Evolutionary conservation across 768 basidiomycete genomes (phyloP).

Genomic region (Rhodotorula paludigena): DNA sequence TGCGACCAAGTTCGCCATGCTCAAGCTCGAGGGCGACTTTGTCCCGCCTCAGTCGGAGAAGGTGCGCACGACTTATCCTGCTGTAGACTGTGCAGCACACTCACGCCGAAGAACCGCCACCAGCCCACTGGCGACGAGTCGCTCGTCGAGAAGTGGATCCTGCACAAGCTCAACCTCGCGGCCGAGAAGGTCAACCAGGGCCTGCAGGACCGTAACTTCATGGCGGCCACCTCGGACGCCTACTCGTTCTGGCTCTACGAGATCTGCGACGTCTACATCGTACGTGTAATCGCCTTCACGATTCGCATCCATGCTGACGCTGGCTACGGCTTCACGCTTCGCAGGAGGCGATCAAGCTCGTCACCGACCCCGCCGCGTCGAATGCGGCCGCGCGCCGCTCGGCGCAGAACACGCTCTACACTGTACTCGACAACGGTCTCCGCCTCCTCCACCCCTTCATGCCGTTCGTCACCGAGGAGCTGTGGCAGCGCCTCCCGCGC

Average conservation of each 20-base stretch:
- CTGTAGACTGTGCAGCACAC: not conserved
- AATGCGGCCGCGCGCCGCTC: conserved; percentile 60
- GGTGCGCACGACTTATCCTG: conserved; percentile 50
- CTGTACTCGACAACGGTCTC: conserved; percentile 83
- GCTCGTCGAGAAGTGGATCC: conserved; percentile 88
- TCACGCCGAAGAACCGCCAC: not conserved
- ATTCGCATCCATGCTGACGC: too few relatives aligned
- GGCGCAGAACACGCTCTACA: conserved; percentile 92
- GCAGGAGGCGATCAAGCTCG: conserved; percentile 90
- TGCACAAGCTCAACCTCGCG: conserved; percentile 86
- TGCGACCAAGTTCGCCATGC: conserved; percentile 98
- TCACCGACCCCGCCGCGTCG: conserved; percentile 71
- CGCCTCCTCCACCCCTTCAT: conserved; percentile 93
- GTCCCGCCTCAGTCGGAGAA: conserved; percentile 65
- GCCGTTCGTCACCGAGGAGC: conserved; percentile 97
- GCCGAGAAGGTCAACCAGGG: conserved; percentile 68
- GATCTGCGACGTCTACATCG: conserved; percentile 96
- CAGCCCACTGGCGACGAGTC: conserved; percentile 85
- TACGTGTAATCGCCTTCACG: too few relatives aligned
- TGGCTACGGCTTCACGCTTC: conserved; percentile 42
- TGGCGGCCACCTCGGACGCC: conserved; percentile 74
- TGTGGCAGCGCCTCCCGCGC: conserved; percentile 93
- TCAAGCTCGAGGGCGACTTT: conserved; percentile 82
- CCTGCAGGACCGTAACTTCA: conserved; percentile 80
- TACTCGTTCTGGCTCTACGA: conserved; percentile 98